Evolutionary conservation across 1,139 yeast genomes (phyloP), one percentile per base, ranked within the genome.

Genomic region (Oligophagozyma castellii): DNA sequence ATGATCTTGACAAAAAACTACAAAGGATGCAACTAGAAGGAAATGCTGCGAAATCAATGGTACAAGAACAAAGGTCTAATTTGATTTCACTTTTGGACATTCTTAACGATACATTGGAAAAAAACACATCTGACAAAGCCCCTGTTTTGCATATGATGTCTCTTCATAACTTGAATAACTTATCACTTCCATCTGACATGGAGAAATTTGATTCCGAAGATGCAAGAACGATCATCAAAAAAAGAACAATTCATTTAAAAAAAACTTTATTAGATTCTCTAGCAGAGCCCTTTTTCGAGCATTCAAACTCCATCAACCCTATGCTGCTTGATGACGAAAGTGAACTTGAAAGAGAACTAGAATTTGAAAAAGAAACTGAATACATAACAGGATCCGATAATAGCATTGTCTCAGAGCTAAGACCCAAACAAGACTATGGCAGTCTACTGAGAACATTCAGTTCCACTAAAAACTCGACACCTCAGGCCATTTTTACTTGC

Each of bases 401-500:
- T 12, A 35, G 36, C n/a, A 19, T 37, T 6, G 29, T 32, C 19
- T 32, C 35, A 11, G 35, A 35, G 19, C 27, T 37, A 14, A 33
- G 32, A 21, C 40, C 42, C 16, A 33, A 35, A 23, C 42, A 37
- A 27, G 48, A 42, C 24, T 41, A 37, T 30, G 44, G 43, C 15
- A 40, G 58, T 24, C 45, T 54, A 7, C 69, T 73, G 48, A 83
- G 75, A 45, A 57, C 70, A 1, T 63, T 73, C 28, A 65, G 77
- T 1, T 65, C 78, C 4, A 75, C 76, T 4, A 77, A 74, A 41
- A 75, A 73, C 34, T 61, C 74, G 1, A 63, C 75, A 2, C 86
- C 86, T 22, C 83, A 77, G 47, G 89, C 93, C 1, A 77, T 84
- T 4, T 77, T 86, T 51, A 83, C 95, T 0, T 80, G 93, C 27